Evolutionary conservation across 495 filamentous ascomycete species (phyloP).

Genomic region (Parathielavia hyrcaniae): DNA sequence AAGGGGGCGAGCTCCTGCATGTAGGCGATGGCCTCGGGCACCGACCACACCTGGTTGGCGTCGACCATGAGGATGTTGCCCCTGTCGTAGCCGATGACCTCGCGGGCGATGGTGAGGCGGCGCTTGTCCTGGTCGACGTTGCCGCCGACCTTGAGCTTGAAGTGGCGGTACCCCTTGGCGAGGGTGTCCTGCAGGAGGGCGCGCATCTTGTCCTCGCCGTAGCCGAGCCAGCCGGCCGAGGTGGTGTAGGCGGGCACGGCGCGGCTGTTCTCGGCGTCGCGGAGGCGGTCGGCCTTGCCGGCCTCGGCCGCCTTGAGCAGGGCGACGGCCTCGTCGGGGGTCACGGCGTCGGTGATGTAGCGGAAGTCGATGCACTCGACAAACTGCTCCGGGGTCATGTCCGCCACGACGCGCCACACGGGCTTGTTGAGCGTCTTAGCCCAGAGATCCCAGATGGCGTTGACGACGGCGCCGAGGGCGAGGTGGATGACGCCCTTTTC

Average conservation of each 20-base stretch:
- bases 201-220: slow-evolving; percentile 78
- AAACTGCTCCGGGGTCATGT: slow-evolving; percentile 82
- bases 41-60: slow-evolving; percentile 92
- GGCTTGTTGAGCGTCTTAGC: slow-evolving; percentile 79
- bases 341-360: slow-evolving; percentile 90
- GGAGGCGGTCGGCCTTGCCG: slow-evolving; percentile 60
- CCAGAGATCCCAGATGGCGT: slow-evolving; percentile 95
- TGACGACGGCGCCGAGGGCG: slow-evolving; percentile 82
- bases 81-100: slow-evolving; percentile 76
- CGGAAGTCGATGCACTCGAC: slow-evolving; percentile 86
- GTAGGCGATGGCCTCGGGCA: slow-evolving; percentile 83
- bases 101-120: slow-evolving; percentile 66
- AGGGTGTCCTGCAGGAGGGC: slow-evolving; percentile 64
- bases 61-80: slow-evolving; percentile 93
- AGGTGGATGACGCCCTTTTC: slow-evolving; percentile 95
- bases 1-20: slow-evolving; percentile 78
- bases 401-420: slow-evolving; percentile 82
- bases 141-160: slow-evolving; percentile 86
- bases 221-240: slow-evolving; percentile 90
- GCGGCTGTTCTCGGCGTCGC: slow-evolving; percentile 59
- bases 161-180: slow-evolving; percentile 70
- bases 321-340: slow-evolving; percentile 72
- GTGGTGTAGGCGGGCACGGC: slow-evolving; percentile 92
- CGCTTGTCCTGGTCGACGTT: slow-evolving; percentile 62
- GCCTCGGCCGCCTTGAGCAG: slow-evolving; percentile 57